phyloP scores from a whole-genome alignment of 2,329 filamentous ascomycete genomes.

The Rutstroemia sp. region DNA sequence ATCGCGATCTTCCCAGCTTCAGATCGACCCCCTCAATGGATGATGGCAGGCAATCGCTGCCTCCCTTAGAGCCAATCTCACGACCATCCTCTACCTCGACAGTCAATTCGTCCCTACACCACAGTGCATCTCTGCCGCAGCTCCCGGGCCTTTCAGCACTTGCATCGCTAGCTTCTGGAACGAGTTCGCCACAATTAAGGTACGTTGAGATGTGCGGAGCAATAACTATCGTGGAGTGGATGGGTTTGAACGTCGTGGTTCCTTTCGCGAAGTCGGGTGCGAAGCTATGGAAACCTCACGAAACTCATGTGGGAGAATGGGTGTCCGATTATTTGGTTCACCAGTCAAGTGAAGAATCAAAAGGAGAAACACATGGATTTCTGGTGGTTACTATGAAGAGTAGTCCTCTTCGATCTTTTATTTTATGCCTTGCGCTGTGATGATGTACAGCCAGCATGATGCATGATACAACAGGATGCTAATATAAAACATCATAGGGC shows the following conservation, averaged over 20 bases:
- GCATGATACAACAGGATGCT: slow-evolving; percentile 13
- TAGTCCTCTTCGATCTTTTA: not conserved
- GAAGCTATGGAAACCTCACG: not conserved
- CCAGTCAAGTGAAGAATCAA: not conserved
- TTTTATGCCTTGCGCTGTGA: slow-evolving; percentile 4
- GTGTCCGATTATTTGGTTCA: not conserved
- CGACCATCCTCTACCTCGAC: slow-evolving; percentile 46
- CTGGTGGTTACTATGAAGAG: not conserved
- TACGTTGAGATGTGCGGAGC: slow-evolving; percentile 30
- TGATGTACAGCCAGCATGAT: not conserved
- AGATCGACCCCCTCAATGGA: slow-evolving; percentile 38
- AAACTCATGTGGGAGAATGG: not conserved
- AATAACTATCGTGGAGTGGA: not conserved
- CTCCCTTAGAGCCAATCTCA: slow-evolving; percentile 42
- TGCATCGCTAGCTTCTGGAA: slow-evolving; percentile 45
- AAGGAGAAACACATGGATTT: not conserved
- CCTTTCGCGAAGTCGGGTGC: not conserved
- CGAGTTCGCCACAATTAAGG: slow-evolving; percentile 43
- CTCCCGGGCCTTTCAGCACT: slow-evolving; percentile 52
- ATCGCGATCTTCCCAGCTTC: slow-evolving; percentile 38
- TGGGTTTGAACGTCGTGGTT: not conserved
- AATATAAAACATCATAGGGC: slow-evolving; percentile 20
- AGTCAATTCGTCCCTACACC: slow-evolving; percentile 36
- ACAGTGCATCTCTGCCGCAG: slow-evolving; percentile 33
- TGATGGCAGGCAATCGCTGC: slow-evolving; percentile 39